Evolutionary conservation across 169 alveolate genomes (phyloP), one percentile per base, ranked within the genome.

Genomic region (Condylostoma magnum): DNA sequence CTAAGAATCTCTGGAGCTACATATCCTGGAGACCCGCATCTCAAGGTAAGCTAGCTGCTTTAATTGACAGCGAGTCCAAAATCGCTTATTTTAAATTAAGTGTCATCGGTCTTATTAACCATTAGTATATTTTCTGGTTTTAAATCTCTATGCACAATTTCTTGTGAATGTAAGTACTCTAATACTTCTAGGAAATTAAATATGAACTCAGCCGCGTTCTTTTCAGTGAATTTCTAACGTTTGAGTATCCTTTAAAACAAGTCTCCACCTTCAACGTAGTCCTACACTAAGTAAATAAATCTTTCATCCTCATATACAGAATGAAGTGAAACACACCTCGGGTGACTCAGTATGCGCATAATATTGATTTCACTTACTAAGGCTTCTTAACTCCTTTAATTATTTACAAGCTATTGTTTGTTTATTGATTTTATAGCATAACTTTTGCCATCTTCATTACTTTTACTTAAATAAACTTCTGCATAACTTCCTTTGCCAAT

Each of bases 81-180:
- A 38, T 67, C 79, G 15, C 51, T 43, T 25, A 76, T 22, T 44
- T 76, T 76, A n/a, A 76, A 41, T 18, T 76, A 79, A 28, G 50
- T n/a, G 12, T 46, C 47, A 37, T 54, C 60, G 30, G 33, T 63
- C 18, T 53, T 54, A 27, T 33, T 36, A 25, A 51, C 73, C 38
- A 76, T 33, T 27, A 76, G 30, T 2, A 76, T 69, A 4, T 55
- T 28, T 50, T 76, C 84, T 12, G 74, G 76, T 58, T 67, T 68
- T 8, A 76, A 25, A 56, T 84, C 91, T 65, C 91, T 67, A 56
- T 84, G 91, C 6, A 76, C 79, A 30, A 79, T 75, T 5, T 72
- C 68, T 55, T 69, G 56, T 1, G 84, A 50, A 52, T 84, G 87
- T 28, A 72, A 48, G 51, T 84, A 84, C 34, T 69, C 47, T 25